Conservation (phyloP, 2,329 filamentous ascomycete species). For the Botrytis pseudocinerea region DNA sequence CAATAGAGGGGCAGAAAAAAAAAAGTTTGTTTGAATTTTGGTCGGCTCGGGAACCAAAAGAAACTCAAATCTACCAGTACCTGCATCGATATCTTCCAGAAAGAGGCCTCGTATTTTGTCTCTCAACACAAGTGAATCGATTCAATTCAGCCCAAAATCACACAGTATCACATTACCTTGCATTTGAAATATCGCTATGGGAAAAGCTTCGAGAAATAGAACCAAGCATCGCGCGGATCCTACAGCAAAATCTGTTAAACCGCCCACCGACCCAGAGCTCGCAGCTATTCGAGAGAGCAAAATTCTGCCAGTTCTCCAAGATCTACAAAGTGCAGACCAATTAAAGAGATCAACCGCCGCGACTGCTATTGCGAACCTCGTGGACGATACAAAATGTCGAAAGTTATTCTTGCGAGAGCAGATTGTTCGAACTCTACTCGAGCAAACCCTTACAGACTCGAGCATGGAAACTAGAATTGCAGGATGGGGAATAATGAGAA, state of each 20-base stretch:
- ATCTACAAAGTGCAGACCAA: constrained; percentile 59
- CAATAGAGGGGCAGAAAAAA: constrained; percentile 16
- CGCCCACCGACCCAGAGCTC: constrained; percentile 63
- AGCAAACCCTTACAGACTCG: constrained; percentile 63
- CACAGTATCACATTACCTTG: neutral
- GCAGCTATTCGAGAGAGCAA: constrained; percentile 62
- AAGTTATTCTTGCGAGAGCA: constrained; percentile 67
- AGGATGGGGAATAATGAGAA: constrained; percentile 66
- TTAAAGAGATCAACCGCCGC: constrained; percentile 62
- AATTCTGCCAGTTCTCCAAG: constrained; percentile 62
- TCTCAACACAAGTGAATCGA: neutral
- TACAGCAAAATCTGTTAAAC: constrained; percentile 58
- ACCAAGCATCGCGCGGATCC: constrained; percentile 55
- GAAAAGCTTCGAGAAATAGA: constrained; percentile 58
- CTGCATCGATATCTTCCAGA: neutral
- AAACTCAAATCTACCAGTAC: neutral
- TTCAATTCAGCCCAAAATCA: neutral
- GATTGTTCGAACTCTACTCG: constrained; percentile 62
- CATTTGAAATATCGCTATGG: constrained; percentile 47
- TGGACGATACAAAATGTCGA: constrained; percentile 61
- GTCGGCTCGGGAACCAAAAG: neutral
- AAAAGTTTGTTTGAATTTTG: constrained; percentile 8
- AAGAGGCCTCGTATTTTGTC: neutral
- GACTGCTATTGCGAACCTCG: constrained; percentile 59
- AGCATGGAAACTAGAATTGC: constrained; percentile 63